Conservation (phyloP, 108 stramenopile genomes). For the Skeletonema costatum region DNA sequence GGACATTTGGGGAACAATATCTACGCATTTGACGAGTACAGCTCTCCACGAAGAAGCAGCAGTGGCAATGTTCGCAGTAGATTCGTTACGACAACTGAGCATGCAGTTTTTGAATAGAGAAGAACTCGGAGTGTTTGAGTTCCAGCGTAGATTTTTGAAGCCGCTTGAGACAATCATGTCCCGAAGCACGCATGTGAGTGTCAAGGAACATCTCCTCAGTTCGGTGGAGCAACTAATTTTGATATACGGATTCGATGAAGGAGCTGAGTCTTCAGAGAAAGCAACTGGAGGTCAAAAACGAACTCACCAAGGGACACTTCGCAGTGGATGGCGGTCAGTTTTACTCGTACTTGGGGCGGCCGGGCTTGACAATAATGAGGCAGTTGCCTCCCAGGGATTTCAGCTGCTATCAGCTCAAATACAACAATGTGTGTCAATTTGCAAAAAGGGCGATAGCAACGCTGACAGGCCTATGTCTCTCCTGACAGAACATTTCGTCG, state of each 20-base stretch:
- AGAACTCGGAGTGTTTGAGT: conserved; percentile 94
- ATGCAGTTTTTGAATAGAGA: conserved; percentile 94
- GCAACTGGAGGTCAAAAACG: conserved; percentile 4
- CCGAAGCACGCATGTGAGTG: conserved; percentile 59
- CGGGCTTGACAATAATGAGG: conserved; percentile 73
- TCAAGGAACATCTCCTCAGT: conserved; percentile 93
- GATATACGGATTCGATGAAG: conserved; percentile 62
- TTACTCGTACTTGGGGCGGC: conserved; percentile 88
- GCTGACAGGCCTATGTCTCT: conserved; percentile 38
- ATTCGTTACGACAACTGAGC: conserved; percentile 96
- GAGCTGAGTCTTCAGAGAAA: neutral
- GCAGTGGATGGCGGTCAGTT: conserved; percentile 95
- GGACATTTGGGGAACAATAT: conserved; percentile 92
- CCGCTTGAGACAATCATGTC: conserved; percentile 94
- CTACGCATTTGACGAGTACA: conserved; percentile 89
- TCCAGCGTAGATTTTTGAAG: conserved; percentile 94
- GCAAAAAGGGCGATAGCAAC: neutral
- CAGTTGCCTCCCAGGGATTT: conserved; percentile 78
- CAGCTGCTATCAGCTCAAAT: conserved; percentile 66
- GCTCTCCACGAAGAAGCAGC: conserved; percentile 93
- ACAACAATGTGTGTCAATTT: conserved; percentile 40
- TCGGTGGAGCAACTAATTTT: conserved; percentile 91
- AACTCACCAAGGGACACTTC: conserved; percentile 57
- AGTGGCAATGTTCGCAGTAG: conserved; percentile 97
- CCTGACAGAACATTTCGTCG: conserved; percentile 88